These are phyloP conservation scores for Terfezia boudieri DNA, from an alignment of 495 filamentous ascomycete genomes.

Conservation along the genomic window DNA sequence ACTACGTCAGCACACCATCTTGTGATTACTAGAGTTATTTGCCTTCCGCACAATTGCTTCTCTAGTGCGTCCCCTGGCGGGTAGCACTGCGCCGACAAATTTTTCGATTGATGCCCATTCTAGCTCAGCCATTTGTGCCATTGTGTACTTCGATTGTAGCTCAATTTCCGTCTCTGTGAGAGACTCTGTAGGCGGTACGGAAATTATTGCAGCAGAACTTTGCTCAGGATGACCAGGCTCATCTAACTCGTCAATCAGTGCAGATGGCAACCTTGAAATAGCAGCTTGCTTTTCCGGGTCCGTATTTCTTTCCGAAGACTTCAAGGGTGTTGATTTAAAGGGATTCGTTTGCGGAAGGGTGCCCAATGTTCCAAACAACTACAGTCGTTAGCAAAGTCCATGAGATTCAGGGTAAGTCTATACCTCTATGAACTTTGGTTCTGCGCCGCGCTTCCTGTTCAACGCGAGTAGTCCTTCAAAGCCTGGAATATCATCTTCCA, in stretches of 20 bases:
- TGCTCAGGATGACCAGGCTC: not conserved
- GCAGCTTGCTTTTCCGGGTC: not conserved
- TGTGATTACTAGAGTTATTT: not conserved
- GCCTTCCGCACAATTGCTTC: not conserved
- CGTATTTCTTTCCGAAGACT: not conserved
- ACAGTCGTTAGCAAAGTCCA: not conserved
- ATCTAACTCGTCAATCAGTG: not conserved
- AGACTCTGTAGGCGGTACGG: not conserved
- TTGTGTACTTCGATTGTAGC: slow-evolving; percentile 15
- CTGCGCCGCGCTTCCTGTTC: slow-evolving; percentile 13
- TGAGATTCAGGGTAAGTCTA: not conserved
- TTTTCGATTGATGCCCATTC: slow-evolving; percentile 16
- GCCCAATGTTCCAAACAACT: not conserved
- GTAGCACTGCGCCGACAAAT: slow-evolving; percentile 10
- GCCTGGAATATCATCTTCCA: slow-evolving; percentile 12
- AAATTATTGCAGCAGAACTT: slow-evolving; percentile 4
- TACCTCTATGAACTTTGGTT: slow-evolving; percentile 16
- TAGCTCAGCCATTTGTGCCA: slow-evolving; percentile 11
- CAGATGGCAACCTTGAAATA: not conserved
- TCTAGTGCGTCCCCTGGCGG: not conserved
- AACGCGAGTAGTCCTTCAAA: slow-evolving; percentile 15
- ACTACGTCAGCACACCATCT: too few species aligned
- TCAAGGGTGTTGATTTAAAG: too few species aligned
- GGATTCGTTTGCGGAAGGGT: not conserved
- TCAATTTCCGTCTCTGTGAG: not conserved